A percentile compares a stretch with the other conserved stretches of the same genome.
Evolutionary conservation across 257 asterid genomes (phyloP).

Genomic region (Sherardia arvensis): DNA sequence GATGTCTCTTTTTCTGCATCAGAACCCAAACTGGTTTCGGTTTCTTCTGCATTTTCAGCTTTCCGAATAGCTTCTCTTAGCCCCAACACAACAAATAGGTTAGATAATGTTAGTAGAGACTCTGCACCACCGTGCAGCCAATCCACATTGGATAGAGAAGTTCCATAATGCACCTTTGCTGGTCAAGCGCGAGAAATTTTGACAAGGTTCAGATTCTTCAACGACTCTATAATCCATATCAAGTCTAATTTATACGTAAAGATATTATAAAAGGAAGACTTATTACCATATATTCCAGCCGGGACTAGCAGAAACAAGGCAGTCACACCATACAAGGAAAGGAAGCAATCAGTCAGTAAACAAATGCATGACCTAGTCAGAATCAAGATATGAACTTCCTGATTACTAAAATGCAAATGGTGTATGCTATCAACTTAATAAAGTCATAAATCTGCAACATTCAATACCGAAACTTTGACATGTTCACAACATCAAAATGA

Average conservation of each 20-base stretch:
- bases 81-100: conserved; percentile 87
- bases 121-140: conserved; percentile 99
- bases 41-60: conserved; percentile 26
- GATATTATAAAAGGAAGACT: conserved; percentile 7
- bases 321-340: conserved; percentile 25
- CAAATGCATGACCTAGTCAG: conserved; percentile 14
- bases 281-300: conserved; percentile 84
- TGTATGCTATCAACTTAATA: neutral
- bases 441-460: neutral
- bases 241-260: neutral
- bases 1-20: conserved; percentile 34
- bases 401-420: neutral
- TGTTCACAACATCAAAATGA: neutral
- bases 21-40: conserved; percentile 21
- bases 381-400: neutral
- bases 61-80: conserved; percentile 62
- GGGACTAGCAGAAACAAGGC: conserved; percentile 56
- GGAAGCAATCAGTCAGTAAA: conserved; percentile 9
- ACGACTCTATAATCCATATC: neutral
- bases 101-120: conserved; percentile 80
- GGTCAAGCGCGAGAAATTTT: conserved; percentile 18
- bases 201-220: neutral
- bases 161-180: conserved; percentile 92
- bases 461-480: neutral
- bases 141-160: conserved; percentile 86